Base-by-base conservation (phyloP, 2,329 filamentous ascomycete species). In the Curvularia lunata region DNA sequence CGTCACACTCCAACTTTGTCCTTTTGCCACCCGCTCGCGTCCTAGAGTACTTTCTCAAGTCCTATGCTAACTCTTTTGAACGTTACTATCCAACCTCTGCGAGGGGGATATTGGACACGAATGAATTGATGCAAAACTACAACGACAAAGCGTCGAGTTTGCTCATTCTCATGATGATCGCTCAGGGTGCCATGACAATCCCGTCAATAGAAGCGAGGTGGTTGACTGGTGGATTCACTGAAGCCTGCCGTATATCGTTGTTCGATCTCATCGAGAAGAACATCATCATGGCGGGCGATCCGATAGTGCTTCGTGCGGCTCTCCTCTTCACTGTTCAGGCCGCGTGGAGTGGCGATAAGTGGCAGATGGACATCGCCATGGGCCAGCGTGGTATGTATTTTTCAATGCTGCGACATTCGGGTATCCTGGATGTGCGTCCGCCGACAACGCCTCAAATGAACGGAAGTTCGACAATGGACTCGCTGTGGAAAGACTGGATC, bases 331-430 rank as follows among this genome's bases (percentile, higher is more conserved):
- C 85, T 1, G 82, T 88, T 1, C 82, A 89, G 25, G 88, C 87
- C 7, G 86, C 86, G 1, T 91, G 88, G 88, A 89, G 88, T 69
- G 88, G 88, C 45, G 88, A 91, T 73, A 90, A 90, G 75, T 90
- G 88, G 87, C 86, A 90, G 63, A 91, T 90, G 88, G 88, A 91
- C 67, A 89, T 90, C 63, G 85, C 87, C 41, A 89, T 90, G 86
- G 88, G 88, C 28, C 88, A 90, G 73, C 83, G 87, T 47, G 86
- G 86, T 56, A 90, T 90, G 86, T 91, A 91, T 72, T 83, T 89
- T 58, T 84, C 87, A 57, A 91, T 91, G 88, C 77, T 91, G 21
- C 84, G 87, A 65, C 87, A 91, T 71, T 87, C 87, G 0, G 87
- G 88, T 21, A 85, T 89, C 77, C 77, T 91, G 28, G 86, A 89